Percentiles rank a stretch among this genome's conserved stretches.
phyloP scores from a whole-genome alignment of 495 filamentous ascomycete species.

The Rhizodiscina lignyota region DNA sequence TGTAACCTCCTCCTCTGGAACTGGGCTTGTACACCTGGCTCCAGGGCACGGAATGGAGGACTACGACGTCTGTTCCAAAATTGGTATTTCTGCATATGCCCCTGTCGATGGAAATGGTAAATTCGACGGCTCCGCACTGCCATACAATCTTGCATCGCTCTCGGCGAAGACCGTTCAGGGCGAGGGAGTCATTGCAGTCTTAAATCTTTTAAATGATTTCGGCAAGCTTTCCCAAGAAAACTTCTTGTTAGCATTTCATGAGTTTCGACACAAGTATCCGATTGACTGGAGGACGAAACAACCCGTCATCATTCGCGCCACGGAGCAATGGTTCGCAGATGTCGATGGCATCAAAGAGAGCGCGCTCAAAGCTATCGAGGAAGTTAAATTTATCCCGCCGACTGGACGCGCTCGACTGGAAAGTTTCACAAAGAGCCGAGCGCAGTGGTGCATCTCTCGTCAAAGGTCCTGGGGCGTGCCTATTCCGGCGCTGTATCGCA shows the following conservation, averaged over 20 bases:
- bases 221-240: constrained; percentile 5
- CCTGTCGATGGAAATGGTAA: constrained; percentile 67
- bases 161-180: constrained; percentile 43
- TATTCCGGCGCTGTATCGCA: constrained; percentile 76
- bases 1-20: constrained; percentile 72
- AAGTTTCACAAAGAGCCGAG: constrained; percentile 71
- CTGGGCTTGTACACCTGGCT: constrained; percentile 83
- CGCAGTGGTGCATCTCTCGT: constrained; percentile 97
- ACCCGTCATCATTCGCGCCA: constrained; percentile 80
- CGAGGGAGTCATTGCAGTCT: constrained; percentile 49
- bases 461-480: constrained; percentile 95
- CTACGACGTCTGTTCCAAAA: constrained; percentile 58
- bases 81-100: constrained; percentile 53
- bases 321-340: constrained; percentile 95
- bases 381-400: constrained; percentile 65
- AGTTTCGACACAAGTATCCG: constrained; percentile 79
- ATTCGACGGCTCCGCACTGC: constrained; percentile 63
- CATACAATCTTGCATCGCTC: constrained; percentile 40
- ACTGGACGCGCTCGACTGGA: constrained; percentile 53
- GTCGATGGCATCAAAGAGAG: constrained; percentile 61
- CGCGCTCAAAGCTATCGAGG: constrained; percentile 48
- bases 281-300: constrained; percentile 95
- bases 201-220: constrained; percentile 41
- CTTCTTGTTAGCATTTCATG: constrained; percentile 47
- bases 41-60: constrained; percentile 96